Conservation (phyloP, 805 yeast species). For the Pichia nanzhaoensis region DNA sequence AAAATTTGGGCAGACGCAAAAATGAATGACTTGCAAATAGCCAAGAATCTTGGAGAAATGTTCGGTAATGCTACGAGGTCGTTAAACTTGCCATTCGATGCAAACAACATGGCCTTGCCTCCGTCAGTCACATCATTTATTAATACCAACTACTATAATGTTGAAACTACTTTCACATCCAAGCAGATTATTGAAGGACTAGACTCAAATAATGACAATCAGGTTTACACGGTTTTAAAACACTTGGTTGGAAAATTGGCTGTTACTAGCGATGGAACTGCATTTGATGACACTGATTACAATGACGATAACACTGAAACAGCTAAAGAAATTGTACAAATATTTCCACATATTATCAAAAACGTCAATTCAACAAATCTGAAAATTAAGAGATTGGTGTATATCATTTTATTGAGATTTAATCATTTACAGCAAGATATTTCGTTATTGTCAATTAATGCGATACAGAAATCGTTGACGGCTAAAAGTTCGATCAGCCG, state of each 20-base stretch:
- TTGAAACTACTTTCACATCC: slow-evolving; percentile 37
- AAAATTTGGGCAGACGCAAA: neutral
- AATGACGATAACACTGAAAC: slow-evolving; percentile 4
- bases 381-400: slow-evolving; percentile 68
- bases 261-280: slow-evolving; percentile 3
- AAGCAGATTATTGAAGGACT: slow-evolving; percentile 60
- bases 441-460: slow-evolving; percentile 84
- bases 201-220: slow-evolving; percentile 63
- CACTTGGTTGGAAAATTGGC: slow-evolving; percentile 43
- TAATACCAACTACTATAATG: slow-evolving; percentile 20
- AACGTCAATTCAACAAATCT: slow-evolving; percentile 65
- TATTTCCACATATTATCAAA: slow-evolving; percentile 84
- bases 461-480: slow-evolving; percentile 75
- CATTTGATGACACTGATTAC: neutral
- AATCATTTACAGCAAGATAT: slow-evolving; percentile 83
- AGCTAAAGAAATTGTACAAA: slow-evolving; percentile 37
- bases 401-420: slow-evolving; percentile 63
- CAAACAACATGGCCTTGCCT: slow-evolving; percentile 15
- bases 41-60: slow-evolving; percentile 17
- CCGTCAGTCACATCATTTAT: slow-evolving; percentile 19
- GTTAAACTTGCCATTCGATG: slow-evolving; percentile 12
- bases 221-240: slow-evolving; percentile 53
- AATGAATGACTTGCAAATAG: slow-evolving; percentile 17
- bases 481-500: slow-evolving; percentile 66
- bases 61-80: slow-evolving; percentile 17